Conservation (phyloP, 75 land plant species). For the Pseudotsuga menziesii region DNA sequence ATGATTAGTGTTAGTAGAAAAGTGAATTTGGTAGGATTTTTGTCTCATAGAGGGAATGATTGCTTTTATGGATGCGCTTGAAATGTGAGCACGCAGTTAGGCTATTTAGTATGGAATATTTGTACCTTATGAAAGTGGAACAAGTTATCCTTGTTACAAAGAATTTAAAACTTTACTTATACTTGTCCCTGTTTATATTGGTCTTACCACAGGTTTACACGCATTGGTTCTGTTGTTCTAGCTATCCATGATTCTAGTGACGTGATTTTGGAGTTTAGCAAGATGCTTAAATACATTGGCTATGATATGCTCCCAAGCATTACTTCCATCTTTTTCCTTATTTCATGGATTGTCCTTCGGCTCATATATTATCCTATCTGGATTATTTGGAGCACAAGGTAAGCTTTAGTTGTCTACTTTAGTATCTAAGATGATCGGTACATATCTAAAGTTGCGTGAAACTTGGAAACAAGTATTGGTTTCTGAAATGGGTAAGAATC, state of each 20-base stretch:
- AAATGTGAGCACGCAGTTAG: no score
- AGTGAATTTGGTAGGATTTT: no score
- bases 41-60: no score
- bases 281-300: constrained; percentile 36
- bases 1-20: no score
- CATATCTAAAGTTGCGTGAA: no score
- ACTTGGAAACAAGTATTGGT: no score
- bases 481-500: no score
- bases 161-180: background rate
- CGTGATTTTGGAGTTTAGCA: constrained; percentile 40
- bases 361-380: constrained; percentile 34
- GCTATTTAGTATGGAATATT: background rate
- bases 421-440: background rate
- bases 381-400: constrained; percentile 40
- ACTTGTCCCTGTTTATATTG: background rate
- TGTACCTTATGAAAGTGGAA: no score
- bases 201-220: constrained; percentile 22
- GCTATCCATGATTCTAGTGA: constrained; percentile 44
- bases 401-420: constrained; percentile 6
- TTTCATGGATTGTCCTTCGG: constrained; percentile 36
- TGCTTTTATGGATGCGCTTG: no score
- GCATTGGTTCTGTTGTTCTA: constrained; percentile 33
- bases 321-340: constrained; percentile 24
- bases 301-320: constrained; percentile 20
- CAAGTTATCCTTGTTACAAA: background rate